Base-by-base conservation (phyloP, 306 rosid genomes). In the Cucurbita argyrosperma region DNA sequence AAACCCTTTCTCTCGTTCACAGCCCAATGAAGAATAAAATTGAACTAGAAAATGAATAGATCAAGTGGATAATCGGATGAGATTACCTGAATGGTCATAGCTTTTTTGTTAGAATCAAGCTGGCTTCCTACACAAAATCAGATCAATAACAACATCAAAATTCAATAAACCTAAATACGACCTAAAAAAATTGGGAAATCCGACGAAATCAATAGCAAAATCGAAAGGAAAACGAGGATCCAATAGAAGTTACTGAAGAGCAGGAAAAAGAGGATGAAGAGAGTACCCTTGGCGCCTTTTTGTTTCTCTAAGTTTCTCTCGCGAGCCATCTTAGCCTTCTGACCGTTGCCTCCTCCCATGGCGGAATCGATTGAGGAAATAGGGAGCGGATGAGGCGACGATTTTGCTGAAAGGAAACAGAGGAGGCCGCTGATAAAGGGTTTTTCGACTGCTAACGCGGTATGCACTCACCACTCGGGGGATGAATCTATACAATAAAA, bases 291-390 rank as follows among this genome's bases (percentile, higher is more conserved):
- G 0, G 83, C 16, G 8, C 76, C 88, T 19, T 82, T 89, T 68
- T 62, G 79, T 81, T 92, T 92, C 84, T 90, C 96, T 83, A 87
- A 23, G 82, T 92, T 90, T 77, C 74, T 88, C 87, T 92, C 95
- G 26, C 96, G 96, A 39, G 97, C 97, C 87, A 82, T 90, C 84
- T 84, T 90, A 43, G 97, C 40, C 82, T 92, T 92, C 56, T 92
- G 97, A 3, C 78, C 92, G 74, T 92, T 92, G 84, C 97, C 97
- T 81, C 96, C 96, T 52, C 97, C 97, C 97, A 92, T 88, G 72
- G 54, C 71, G 37, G 71, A 65, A 65, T 65, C 71, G 71, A 65
- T 18, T 43, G 71, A 63, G 30, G 10, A 10, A n/a, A 40, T 9
- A 42, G 23, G 42, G 50, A 64, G 10, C 0, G 13, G 35, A 40